Evolutionary conservation across 495 filamentous ascomycete species (phyloP).

Genomic region (Penicillium macrosclerotiorum): DNA sequence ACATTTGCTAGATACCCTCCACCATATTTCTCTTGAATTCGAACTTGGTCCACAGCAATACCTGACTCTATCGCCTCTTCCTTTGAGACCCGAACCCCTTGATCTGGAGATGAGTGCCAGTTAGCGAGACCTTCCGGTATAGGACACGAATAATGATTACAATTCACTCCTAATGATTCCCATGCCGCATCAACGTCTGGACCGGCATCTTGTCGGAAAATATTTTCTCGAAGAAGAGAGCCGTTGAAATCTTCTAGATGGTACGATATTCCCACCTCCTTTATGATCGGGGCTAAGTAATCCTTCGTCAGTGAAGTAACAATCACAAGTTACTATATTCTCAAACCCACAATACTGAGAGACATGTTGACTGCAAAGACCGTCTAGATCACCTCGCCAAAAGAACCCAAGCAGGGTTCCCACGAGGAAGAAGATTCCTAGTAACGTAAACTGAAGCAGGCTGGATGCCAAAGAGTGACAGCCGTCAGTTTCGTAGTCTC

Average conservation of each 20-base stretch:
- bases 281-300: constrained; percentile 32
- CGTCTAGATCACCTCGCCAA: constrained; percentile 17
- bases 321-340: background rate
- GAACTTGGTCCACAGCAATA: constrained; percentile 45
- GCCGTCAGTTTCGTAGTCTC: background rate
- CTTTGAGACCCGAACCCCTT: constrained; percentile 35
- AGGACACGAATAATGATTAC: constrained; percentile 23
- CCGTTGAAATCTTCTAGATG: constrained; percentile 44
- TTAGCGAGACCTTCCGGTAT: background rate
- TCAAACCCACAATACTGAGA: constrained; percentile 26
- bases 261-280: constrained; percentile 32
- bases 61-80: constrained; percentile 39
- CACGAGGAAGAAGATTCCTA: constrained; percentile 8
- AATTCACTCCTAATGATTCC: constrained; percentile 52
- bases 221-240: constrained; percentile 50
- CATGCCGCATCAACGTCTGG: constrained; percentile 59
- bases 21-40: constrained; percentile 50
- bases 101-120: constrained; percentile 28
- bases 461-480: background rate
- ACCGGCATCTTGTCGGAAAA: constrained; percentile 48
- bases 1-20: constrained; percentile 54
- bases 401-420: constrained; percentile 26
- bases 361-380: constrained; percentile 17
- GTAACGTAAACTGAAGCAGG: constrained; percentile 2
- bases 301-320: background rate